These are phyloP conservation scores for Coffea humblotiana DNA, from an alignment of 305 asterid genomes.

Conservation along the genomic window DNA sequence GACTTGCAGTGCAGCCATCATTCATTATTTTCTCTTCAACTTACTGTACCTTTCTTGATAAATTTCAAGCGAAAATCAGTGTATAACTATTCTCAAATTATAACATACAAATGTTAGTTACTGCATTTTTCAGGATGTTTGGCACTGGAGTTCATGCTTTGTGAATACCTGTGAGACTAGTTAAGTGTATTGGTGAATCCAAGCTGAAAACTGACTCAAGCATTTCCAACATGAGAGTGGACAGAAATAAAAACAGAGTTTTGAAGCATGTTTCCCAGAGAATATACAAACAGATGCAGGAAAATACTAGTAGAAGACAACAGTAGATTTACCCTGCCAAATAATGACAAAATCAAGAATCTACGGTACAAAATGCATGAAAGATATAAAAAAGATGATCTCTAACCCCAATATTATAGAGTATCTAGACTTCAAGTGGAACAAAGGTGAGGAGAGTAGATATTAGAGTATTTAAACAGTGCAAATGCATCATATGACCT, in stretches of 20 bases:
- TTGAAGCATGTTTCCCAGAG: not conserved
- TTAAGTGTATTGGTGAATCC: not conserved
- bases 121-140: not conserved
- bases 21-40: not conserved
- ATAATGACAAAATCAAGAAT: not conserved
- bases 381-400: not conserved
- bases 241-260: too few species aligned
- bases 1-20: not conserved
- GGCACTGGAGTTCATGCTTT: not conserved
- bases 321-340: not conserved
- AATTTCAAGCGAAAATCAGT: not conserved
- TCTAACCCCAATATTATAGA: not conserved
- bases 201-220: not conserved
- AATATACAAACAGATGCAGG: not conserved
- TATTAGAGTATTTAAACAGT: not conserved
- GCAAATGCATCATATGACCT: constrained; percentile 15
- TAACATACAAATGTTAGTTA: not conserved
- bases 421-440: not conserved
- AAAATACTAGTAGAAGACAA: not conserved
- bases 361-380: not conserved
- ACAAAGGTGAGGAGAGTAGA: not conserved
- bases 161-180: not conserved
- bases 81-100: not conserved
- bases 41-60: not conserved
- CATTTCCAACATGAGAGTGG: not conserved